Evolutionary conservation across 768 basidiomycete species (phyloP), one percentile per base, ranked within the genome.

Genomic region (Lactarius trivialis): DNA sequence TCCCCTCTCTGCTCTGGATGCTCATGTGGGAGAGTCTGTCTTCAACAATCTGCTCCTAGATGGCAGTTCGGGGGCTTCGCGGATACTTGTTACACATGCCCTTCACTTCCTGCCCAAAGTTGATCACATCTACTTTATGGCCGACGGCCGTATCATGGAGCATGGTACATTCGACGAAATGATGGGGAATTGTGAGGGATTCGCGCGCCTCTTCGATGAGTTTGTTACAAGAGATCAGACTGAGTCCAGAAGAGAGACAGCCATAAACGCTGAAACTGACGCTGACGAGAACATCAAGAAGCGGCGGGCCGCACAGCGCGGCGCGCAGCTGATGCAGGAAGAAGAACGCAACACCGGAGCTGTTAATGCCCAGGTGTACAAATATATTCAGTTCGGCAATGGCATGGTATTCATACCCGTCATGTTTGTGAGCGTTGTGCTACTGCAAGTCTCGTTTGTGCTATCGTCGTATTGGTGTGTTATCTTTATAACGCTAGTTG

Each of bases 81-180:
- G 91, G 32, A 78, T 98, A 51, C 83, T 98, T 56, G 93, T 96
- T 51, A 98, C 94, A 0, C 93, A 96, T 69, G 92, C 91, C 1
- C 78, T 96, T 9, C 93, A 96, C 73, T 90, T 95, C 77, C 81
- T 98, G 28, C 88, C 90, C 1, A 79, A 88, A 60, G 90, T 91
- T 30, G 93, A 96, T 72, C 89, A 91, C 70, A 88, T 98, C 70
- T 85, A 86, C 70, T 85, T 86, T 36, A 75, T 98, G 55, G 79
- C 81, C 12, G 85, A 93, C 43, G 93, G 94, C 7, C 78, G 76
- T 37, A 84, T 98, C 61, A 82, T 81, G 24, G 93, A 96, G 72
- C 81, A 80, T 12, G 94, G 94, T 2, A 87, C 91, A 1, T 96
- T 89, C 67, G 69, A 75, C 0, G 85, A 89, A 53, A 79, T 98